Conservation (phyloP, 495 filamentous ascomycete species). For the Usnea hakonensis region DNA sequence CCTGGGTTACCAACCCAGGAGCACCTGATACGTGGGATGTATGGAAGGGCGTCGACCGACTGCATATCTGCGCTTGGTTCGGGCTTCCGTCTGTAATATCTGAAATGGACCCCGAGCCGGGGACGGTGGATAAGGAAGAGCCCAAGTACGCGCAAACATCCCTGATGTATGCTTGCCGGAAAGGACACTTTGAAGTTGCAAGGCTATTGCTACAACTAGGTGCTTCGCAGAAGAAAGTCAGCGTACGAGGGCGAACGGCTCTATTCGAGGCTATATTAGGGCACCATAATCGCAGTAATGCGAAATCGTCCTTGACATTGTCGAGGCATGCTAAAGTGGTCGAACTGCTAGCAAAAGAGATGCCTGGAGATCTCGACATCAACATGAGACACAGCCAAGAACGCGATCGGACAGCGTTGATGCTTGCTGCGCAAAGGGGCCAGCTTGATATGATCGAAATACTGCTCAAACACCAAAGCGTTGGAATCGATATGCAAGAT, state of each 20-base stretch:
- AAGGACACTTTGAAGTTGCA: constrained; percentile 15
- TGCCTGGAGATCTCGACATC: constrained; percentile 10
- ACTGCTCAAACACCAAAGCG: constrained; percentile 9
- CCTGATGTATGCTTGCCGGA: constrained; percentile 24
- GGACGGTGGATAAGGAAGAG: constrained; percentile 16
- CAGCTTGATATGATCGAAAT: constrained; percentile 9
- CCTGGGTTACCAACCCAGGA: constrained; percentile 18
- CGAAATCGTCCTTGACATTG: not conserved
- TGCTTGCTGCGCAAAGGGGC: constrained; percentile 12
- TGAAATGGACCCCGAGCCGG: constrained; percentile 3
- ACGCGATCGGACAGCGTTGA: constrained; percentile 18
- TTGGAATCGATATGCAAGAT: constrained; percentile 14
- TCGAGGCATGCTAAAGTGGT: not conserved
- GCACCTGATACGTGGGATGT: constrained; percentile 27
- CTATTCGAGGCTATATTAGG: constrained; percentile 21
- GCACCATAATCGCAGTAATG: not conserved
- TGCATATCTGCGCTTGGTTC: constrained; percentile 26
- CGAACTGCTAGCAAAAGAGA: constrained; percentile 1
- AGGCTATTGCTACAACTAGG: constrained; percentile 14
- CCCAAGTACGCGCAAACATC: constrained; percentile 22
- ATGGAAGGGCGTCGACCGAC: constrained; percentile 13
- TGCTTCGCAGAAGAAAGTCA: constrained; percentile 17
- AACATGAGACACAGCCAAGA: constrained; percentile 1
- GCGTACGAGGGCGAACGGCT: constrained; percentile 17
- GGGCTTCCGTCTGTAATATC: constrained; percentile 13